Conservation (phyloP, 2,329 filamentous ascomycete genomes). For the Fusarium oligoseptatum region DNA sequence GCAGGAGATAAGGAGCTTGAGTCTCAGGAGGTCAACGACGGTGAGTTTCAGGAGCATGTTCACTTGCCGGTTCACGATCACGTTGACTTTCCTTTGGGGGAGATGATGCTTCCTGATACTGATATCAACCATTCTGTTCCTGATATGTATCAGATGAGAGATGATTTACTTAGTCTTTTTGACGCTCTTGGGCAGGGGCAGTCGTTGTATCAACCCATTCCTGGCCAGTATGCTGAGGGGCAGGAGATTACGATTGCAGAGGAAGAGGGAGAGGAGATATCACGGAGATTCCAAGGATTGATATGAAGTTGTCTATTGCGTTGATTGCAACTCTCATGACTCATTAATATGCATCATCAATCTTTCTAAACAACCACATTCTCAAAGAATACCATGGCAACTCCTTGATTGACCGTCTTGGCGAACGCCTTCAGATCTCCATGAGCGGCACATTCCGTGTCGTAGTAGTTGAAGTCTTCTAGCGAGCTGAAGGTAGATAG, state of each 20-base stretch:
- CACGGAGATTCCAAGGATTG: constrained; percentile 50
- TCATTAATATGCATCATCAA: not conserved
- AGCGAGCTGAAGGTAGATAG: constrained; percentile 68
- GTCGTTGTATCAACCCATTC: constrained; percentile 33
- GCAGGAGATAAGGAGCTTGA: not conserved
- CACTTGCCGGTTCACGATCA: not conserved
- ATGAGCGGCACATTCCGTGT: constrained; percentile 57
- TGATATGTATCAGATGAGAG: constrained; percentile 52
- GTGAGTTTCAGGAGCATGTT: not conserved
- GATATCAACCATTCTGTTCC: constrained; percentile 41
- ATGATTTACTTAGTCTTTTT: constrained; percentile 53
- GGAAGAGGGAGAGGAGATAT: constrained; percentile 47
- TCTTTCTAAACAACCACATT: constrained; percentile 21
- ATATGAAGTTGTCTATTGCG: constrained; percentile 28
- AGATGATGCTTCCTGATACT: constrained; percentile 29
- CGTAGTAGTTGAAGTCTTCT: constrained; percentile 74
- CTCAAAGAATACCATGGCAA: constrained; percentile 68
- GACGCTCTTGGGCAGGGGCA: constrained; percentile 51
- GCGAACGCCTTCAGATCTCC: constrained; percentile 50
- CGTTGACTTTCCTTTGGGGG: constrained; percentile 9
- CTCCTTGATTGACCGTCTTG: constrained; percentile 48
- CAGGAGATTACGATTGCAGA: constrained; percentile 17
- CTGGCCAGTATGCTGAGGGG: constrained; percentile 20
- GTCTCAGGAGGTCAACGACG: not conserved
- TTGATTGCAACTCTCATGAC: not conserved